Evolutionary conservation across 805 yeast genomes (phyloP), one percentile per base, ranked within the genome.

Genomic region (Suhomyces sp.): DNA sequence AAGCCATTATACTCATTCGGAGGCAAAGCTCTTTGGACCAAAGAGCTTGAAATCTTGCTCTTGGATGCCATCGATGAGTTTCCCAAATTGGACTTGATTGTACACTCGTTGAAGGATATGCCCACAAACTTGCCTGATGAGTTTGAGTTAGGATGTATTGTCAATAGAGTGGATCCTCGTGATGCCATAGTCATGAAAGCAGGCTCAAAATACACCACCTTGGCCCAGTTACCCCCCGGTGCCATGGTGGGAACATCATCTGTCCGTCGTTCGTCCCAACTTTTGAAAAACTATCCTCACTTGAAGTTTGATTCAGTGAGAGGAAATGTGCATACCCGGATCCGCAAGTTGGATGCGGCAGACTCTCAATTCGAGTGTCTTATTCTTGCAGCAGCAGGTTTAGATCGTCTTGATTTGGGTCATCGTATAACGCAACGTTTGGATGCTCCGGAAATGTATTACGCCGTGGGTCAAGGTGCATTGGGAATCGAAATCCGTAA

Each of bases 391-490:
- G 82, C 93, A 7, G 98, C 98, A 1, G 98, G 98, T 2, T 71
- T 93, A 39, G 66, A 76, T 15, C 76, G 98, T 47, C 64, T 83
- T 27, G 84, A 81, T 9, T 64, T 90, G 34, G 79, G 75, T n/a
- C 58, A 77, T 47, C 71, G 97, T 58, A 88, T 93, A 54, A 80
- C 96, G 5, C 70, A 75, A 43, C 73, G 70, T 45, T 70, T 93
- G 43, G 77, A 81, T 37, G 72, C 79, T 4, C 83, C 86, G 21
- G 85, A 82, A 36, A 86, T 91, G 95, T 83, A 80, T 56, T 86
- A 91, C 56, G 96, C 98, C 1, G 96, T 93, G 29, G 98, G 98
- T n/a, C 98, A 93, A 66, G 98, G 98, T 44, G 98, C 98, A 0
- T 63, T 93, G 28, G 98, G 98, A 13, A 68, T 93, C 18, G 98